Conservation (phyloP, 2,329 filamentous ascomycete species). For the Ceratocystis huliohia region DNA sequence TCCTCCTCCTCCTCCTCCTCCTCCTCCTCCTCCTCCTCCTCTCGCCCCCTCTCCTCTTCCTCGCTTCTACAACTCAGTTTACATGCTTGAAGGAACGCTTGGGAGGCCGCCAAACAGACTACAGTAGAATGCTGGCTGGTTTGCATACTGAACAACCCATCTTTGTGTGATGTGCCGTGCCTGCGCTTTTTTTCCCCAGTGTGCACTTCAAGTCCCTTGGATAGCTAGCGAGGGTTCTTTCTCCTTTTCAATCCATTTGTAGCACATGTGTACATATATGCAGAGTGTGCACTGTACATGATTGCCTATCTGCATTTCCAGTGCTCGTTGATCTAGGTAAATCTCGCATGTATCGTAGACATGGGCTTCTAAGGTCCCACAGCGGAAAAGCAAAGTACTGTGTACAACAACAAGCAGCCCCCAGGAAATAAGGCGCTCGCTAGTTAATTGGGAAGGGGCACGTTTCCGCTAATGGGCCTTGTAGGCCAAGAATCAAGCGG, state of each 20-base stretch:
- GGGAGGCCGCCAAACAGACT: neutral
- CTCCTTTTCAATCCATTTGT: neutral
- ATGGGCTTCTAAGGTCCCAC: neutral
- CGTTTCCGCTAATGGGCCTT: neutral
- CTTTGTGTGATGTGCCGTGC: neutral
- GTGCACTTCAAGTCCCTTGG: neutral
- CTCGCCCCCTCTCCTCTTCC: neutral
- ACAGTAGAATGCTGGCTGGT: neutral
- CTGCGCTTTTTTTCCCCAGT: neutral
- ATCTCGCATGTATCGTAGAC: conserved; percentile 9
- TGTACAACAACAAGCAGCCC: neutral
- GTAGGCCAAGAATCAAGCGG: neutral
- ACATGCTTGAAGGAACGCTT: neutral
- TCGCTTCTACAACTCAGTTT: neutral
- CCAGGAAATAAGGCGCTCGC: neutral
- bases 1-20: neutral
- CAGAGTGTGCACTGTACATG: neutral
- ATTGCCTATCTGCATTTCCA: neutral
- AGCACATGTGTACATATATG: neutral
- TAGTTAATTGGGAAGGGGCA: neutral
- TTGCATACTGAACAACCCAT: neutral
- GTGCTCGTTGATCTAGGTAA: neutral
- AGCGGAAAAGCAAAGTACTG: neutral
- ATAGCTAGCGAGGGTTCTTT: neutral
- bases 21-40: neutral